Conservation (phyloP, 345 rosid genomes). For the Clausena lansium region DNA sequence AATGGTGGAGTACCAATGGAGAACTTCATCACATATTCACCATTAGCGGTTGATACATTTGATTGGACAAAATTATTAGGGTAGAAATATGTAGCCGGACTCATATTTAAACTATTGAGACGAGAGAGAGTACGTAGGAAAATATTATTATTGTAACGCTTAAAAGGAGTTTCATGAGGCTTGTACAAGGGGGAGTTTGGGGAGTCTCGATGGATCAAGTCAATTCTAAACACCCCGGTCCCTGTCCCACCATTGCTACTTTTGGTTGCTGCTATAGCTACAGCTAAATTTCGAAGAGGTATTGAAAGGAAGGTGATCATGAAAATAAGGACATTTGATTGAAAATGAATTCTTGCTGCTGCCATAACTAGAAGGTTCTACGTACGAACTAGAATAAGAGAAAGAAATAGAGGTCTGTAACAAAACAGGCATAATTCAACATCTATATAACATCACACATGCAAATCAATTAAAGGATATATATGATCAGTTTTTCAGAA, state of each 20-base stretch:
- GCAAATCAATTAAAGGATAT: no score
- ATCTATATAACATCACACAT: no score
- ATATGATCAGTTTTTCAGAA: no score
- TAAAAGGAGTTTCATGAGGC: conserved; percentile 12
- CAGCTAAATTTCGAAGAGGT: neutral
- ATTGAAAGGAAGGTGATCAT: neutral
- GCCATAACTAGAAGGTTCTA: neutral
- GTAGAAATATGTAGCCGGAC: neutral
- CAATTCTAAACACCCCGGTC: conserved; percentile 9
- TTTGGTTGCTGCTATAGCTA: neutral
- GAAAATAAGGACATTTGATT: no score
- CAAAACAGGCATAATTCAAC: no score
- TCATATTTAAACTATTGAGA: neutral
- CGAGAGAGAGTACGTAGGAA: conserved; percentile 8
- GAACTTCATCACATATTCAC: conserved; percentile 32
- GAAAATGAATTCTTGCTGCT: neutral
- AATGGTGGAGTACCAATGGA: conserved; percentile 23
- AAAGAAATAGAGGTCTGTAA: no score
- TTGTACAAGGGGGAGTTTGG: conserved; percentile 25
- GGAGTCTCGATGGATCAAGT: conserved; percentile 35
- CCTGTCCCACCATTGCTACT: neutral
- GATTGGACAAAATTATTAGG: neutral
- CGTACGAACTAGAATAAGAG: no score
- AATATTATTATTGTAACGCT: conserved; percentile 8
- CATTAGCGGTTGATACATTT: neutral